Evolutionary conservation across 2,329 filamentous ascomycete species (phyloP), one percentile per base, ranked within the genome.

Genomic region (Mycosphaerella arachidis): DNA sequence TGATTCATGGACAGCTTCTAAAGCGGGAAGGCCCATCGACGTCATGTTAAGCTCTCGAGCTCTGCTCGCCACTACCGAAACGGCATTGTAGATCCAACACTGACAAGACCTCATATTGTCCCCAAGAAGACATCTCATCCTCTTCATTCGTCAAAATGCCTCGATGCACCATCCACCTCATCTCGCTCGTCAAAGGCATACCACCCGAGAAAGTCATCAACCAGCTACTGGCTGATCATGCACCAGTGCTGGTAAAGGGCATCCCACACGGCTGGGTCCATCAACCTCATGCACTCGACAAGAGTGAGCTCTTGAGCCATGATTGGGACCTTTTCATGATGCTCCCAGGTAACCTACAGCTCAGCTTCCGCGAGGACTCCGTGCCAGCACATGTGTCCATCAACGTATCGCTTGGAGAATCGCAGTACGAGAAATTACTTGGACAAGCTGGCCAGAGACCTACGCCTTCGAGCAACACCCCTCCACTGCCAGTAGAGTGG

Each of bases 251-350:
- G 35, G 33, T 64, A n/a, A 50, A 58, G 30, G 59, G 59, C 7
- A 40, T 60, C 4, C 57, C 62, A n/a, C 58, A 58, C 33, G 62
- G 59, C 55, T 64, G 62, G 55, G 56, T 64, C 6, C 62, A 64
- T 48, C 56, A 56, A 50, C 62, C 62, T 24, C 62, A 64, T 35
- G 31, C 29, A 24, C 46, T 57, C 8, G 20, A 55, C 20, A 53
- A 30, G 13, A 16, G 20, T 16, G 46, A 57, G n/a, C 59, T 58
- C n/a, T 13, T 62, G 9, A 31, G 37, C 5, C 55, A 53, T 18
- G 48, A 64, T 4, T 64, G 62, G 57, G 35, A 64, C n/a, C 56
- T 62, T 27, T 64, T 64, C 56, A 31, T 52, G 27, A 35, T 52
- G n/a, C 50, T 52, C 1, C 50, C 50, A 6, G 30, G 30, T 46